Base-by-base conservation (phyloP, 495 filamentous ascomycete species). In the Chaetomium tenue region DNA sequence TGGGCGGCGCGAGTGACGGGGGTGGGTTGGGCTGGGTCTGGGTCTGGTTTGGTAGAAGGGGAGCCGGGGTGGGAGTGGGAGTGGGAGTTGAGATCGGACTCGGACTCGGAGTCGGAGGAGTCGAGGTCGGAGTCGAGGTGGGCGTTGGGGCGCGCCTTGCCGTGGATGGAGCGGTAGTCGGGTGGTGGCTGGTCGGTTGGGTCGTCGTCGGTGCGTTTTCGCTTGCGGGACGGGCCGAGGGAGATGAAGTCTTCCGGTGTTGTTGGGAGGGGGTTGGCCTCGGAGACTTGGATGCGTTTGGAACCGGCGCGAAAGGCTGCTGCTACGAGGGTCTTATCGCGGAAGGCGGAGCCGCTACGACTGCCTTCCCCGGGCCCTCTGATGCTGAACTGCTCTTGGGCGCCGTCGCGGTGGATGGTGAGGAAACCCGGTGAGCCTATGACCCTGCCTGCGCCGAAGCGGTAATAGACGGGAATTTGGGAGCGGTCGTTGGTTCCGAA, bases 141-240 rank as follows among this genome's bases (percentile, higher is more conserved):
- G 30, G 72, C 67, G 9, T 70, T 6, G 13, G 57, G 26, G 18
- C 80, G 89, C 23, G 82, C 81, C 71, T 87, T 88, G 23, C 85
- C 85, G 60, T 88, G 78, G 20, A 93, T 87, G 28, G 89, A 91
- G 46, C 89, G 83, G 67, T 92, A 93, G 52, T 87, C 81, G 58
- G 81, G 79, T 76, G 11, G 86, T 37, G 50, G 23, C 26, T 8
- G 37, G 25, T 25, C 12, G 22, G 57, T 67, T 0, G 70, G 58
- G 25, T 63, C 65, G 39, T 54, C 65, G 11, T 64, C 59, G n/a
- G 48, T 64, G 51, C 79, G 75, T 65, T 76, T 75, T 26, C 78
- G 75, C 64, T 81, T 81, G 25, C 62, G 76, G n/a, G 76, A 71
- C 4, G 73, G 52, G 18, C 51, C 65, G 6, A 81, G 67, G 4